phyloP scores from a whole-genome alignment of 2,329 filamentous ascomycete species.

The Hypomyces perniciosus region DNA sequence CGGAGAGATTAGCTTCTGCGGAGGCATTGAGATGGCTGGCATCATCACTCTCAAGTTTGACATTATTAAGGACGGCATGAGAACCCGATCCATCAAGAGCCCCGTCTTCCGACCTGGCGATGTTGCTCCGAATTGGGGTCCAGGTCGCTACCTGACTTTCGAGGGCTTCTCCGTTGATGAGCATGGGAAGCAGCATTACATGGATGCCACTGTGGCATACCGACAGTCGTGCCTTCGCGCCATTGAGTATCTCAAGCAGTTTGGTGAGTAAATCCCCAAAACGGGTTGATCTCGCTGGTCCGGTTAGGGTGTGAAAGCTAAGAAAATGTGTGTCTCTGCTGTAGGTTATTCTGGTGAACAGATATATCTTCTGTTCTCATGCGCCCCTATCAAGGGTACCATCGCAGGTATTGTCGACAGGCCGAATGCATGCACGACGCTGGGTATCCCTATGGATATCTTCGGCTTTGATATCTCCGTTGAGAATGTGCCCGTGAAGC shows the following conservation, averaged over 20 bases:
- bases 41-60: constrained; percentile 86
- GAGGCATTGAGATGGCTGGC: constrained; percentile 91
- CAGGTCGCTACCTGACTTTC: constrained; percentile 50
- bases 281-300: neutral
- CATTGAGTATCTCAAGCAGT: constrained; percentile 32
- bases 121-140: constrained; percentile 82
- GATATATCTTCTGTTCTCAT: constrained; percentile 77
- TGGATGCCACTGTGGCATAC: constrained; percentile 83
- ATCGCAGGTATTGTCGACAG: constrained; percentile 87
- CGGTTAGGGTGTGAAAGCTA: neutral
- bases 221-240: constrained; percentile 66
- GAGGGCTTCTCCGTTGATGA: constrained; percentile 86
- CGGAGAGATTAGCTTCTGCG: constrained; percentile 83
- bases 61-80: constrained; percentile 76
- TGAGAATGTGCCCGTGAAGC: constrained; percentile 18
- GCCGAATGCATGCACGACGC: constrained; percentile 83
- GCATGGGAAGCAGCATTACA: constrained; percentile 80
- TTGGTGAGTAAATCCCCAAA: constrained; percentile 18
- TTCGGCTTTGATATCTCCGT: constrained; percentile 83
- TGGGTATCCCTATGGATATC: constrained; percentile 86
- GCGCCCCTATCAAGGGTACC: constrained; percentile 81
- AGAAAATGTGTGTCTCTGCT: neutral
- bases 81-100: constrained; percentile 67
- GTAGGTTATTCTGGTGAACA: constrained; percentile 66
- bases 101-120: constrained; percentile 83